Evolutionary conservation across 2,329 filamentous ascomycete species (phyloP).

Genomic region (Microdochium paspali): DNA sequence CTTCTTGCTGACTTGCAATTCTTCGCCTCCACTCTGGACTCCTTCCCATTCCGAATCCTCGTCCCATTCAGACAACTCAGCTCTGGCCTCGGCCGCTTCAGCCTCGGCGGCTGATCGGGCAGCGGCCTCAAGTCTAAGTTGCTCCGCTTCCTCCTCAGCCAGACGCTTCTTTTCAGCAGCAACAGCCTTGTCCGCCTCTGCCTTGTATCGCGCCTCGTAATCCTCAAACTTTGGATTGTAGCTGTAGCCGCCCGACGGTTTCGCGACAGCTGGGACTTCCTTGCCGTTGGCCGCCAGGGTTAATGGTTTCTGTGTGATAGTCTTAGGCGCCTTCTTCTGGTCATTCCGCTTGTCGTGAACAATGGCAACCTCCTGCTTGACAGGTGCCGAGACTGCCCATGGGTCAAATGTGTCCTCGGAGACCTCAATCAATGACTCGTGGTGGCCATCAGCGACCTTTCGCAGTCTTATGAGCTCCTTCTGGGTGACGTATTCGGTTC

Average conservation of each 20-base stretch:
- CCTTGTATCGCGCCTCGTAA: conserved; percentile 67
- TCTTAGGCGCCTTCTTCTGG: conserved; percentile 61
- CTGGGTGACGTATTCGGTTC: conserved; percentile 70
- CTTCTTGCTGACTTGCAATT: conserved; percentile 57
- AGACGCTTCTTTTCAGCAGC: conserved; percentile 70
- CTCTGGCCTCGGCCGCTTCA: conserved; percentile 61
- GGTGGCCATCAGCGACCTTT: conserved; percentile 67
- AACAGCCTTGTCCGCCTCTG: conserved; percentile 70
- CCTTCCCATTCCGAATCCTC: conserved; percentile 91
- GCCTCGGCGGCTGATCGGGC: conserved; percentile 63
- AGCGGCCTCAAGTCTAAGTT: conserved; percentile 57
- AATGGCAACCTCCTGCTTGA: conserved; percentile 13
- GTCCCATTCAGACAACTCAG: conserved; percentile 62
- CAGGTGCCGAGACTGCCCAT: conserved; percentile 49
- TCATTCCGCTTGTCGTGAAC: conserved; percentile 29
- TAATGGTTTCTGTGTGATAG: conserved; percentile 67
- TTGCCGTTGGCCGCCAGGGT: conserved; percentile 80
- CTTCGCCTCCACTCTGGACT: conserved; percentile 72
- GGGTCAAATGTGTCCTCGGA: conserved; percentile 67
- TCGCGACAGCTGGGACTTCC: conserved; percentile 64
- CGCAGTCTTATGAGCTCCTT: conserved; percentile 76
- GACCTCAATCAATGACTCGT: conserved; percentile 41
- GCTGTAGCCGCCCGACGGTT: conserved; percentile 73
- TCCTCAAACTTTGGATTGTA: conserved; percentile 89
- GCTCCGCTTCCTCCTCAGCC: conserved; percentile 56